A percentile compares a stretch with the other conserved stretches of the same genome.
These are phyloP conservation scores for Zygnema circumcarinatum DNA, from an alignment of 139 green algal species.

Conservation along the genomic window DNA sequence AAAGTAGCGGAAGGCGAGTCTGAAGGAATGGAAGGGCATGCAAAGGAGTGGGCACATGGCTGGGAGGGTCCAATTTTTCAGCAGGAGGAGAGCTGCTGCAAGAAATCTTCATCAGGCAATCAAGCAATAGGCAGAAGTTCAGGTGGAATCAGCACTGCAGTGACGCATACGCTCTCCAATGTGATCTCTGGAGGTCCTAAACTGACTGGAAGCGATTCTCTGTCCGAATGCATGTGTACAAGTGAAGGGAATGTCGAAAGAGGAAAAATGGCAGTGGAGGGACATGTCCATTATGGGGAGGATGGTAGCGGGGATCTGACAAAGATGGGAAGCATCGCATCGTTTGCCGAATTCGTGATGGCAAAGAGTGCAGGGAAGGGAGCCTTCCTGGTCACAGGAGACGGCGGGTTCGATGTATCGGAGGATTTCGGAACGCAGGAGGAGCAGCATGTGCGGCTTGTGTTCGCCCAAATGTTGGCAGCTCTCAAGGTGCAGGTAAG, in stretches of 20 bases:
- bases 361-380: background rate
- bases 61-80: no score
- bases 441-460: background rate
- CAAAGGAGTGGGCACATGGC: no score
- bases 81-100: no score
- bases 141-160: no score
- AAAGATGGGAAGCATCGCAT: background rate
- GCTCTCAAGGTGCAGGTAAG: slow-evolving; percentile 7
- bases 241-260: no score
- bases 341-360: background rate
- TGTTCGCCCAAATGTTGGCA: background rate
- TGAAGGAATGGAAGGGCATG: background rate
- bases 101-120: no score
- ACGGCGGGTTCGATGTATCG: slow-evolving; percentile 8
- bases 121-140: no score
- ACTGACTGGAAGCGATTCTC: no score
- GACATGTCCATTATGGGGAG: background rate
- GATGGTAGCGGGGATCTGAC: slow-evolving; percentile 15
- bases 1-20: no score
- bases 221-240: background rate
- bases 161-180: no score
- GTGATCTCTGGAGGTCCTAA: no score
- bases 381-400: background rate
- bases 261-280: no score
- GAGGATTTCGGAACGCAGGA: slow-evolving; percentile 14